Conservation (phyloP, 441 rosid species). For the Gossypium gossypioides region DNA sequence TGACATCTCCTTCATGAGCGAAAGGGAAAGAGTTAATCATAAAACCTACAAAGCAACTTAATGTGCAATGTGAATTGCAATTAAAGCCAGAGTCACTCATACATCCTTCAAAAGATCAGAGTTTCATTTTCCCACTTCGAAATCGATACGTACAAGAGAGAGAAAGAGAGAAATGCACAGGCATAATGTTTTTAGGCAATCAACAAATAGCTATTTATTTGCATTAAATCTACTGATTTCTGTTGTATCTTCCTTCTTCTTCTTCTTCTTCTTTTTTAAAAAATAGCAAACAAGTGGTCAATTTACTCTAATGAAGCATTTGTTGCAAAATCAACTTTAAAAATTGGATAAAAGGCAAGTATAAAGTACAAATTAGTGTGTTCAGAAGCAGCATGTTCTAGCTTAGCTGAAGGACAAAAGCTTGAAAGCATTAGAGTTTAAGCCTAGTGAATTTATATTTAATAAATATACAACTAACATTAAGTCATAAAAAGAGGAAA, state of each 20-base stretch:
- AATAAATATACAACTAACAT: no score
- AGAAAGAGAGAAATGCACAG: not conserved
- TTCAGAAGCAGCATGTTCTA: not conserved
- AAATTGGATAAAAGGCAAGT: not conserved
- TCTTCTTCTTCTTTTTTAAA: not conserved
- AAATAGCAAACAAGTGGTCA: not conserved
- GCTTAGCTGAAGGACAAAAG: not conserved
- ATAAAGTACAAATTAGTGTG: not conserved
- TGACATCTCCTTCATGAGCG: not conserved
- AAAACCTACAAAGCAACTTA: not conserved
- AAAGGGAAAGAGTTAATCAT: not conserved
- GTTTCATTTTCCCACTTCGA: not conserved
- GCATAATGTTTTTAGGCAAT: not conserved
- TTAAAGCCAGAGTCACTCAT: not conserved
- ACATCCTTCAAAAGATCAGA: not conserved
- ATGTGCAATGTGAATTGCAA: not conserved
- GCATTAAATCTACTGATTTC: not conserved
- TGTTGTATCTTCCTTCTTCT: not conserved
- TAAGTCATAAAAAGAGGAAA: no score
- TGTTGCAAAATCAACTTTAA: not conserved
- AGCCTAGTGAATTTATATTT: no score
- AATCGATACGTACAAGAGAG: not conserved
- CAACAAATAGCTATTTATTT: not conserved
- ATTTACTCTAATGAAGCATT: not conserved
- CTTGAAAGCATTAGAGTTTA: not conserved